Base-by-base conservation (phyloP, 1,284 basidiomycete genomes). In the Microbotryum saponariae region DNA sequence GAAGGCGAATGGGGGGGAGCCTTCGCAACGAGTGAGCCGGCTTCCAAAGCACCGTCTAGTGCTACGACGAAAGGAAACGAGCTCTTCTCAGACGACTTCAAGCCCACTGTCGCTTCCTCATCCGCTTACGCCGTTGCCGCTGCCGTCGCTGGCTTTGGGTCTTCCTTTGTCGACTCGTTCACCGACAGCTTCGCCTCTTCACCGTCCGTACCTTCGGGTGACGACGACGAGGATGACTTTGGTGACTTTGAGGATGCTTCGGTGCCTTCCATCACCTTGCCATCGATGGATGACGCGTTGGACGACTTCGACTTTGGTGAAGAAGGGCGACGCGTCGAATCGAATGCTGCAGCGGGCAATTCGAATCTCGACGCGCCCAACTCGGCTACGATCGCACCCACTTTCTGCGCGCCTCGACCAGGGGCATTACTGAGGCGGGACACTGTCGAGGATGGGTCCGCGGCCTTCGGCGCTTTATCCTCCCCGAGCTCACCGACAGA, bases 121-220 rank as follows among this genome's bases (percentile, higher is more conserved):
- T 78, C 81, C 2, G 81, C 82, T 2, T 85, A 86, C 67, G 84
- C 85, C 49, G 79, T 78, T 27, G 86, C 37, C 16, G 37, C 37
- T 42, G 85, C 70, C 68, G 88, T 89, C 73, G 85, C 85, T 12
- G 88, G 88, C 63, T 89, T 89, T 57, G 49, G 45, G 14, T 47
- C 58, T 10, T 54, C 58, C 48, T 65, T 60, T 31, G 12, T 44
- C 20, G 21, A 37, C 45, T 23, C 53, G 3, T 65, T 65, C 56
- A 56, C 52, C 48, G 62, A 65, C 53, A 59, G 58, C 44, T 70
- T 65, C 27, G 59, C 56, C 4, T 37, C 67, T 1, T 27, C 33
- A 9, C 46, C 57, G 8, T 53, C 59, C 3, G 23, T 47, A 27
- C 31, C 44, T 2, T 47, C 63, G 23, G 54, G 52, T 10, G 53